These are phyloP conservation scores for Aspergillus luchuensis DNA, from an alignment of 2,329 filamentous ascomycete species.

Conservation along the genomic window DNA sequence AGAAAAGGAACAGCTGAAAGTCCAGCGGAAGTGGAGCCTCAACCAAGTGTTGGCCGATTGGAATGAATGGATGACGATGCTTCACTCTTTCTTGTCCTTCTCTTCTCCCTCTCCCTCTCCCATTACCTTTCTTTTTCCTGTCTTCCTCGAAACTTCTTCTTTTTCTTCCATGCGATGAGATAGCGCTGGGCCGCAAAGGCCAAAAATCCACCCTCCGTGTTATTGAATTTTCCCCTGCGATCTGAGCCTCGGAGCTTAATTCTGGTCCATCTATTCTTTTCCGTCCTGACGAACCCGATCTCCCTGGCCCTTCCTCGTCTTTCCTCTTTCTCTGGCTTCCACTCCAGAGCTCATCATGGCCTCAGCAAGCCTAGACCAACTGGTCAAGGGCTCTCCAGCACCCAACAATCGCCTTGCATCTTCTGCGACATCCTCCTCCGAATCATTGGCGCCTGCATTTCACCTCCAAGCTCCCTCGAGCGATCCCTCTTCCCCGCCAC, in stretches of 20 bases:
- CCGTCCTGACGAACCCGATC: no score
- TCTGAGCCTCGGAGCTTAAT: not conserved
- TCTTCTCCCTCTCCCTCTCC: not conserved
- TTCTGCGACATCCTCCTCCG: constrained; percentile 30
- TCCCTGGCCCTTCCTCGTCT: constrained; percentile 1
- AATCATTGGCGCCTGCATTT: constrained; percentile 25
- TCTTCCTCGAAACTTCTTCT: not conserved
- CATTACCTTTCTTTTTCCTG: not conserved
- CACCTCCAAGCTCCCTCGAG: constrained; percentile 21
- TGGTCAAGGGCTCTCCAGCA: constrained; percentile 85
- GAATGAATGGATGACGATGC: constrained; percentile 7
- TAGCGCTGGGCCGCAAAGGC: constrained; percentile 33
- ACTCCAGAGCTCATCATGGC: constrained; percentile 52
- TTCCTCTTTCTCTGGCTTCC: constrained; percentile 10
- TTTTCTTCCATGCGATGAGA: constrained; percentile 25
- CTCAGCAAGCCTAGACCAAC: constrained; percentile 72
- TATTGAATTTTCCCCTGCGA: not conserved
- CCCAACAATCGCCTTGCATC: constrained; percentile 53
- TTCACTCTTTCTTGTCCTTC: constrained; percentile 13
- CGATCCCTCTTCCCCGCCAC: constrained; percentile 49
- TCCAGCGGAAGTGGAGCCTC: constrained; percentile 7
- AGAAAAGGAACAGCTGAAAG: not conserved
- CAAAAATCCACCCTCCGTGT: constrained; percentile 18
- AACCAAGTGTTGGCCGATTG: constrained; percentile 2
- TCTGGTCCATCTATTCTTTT: not conserved